phyloP scores from a whole-genome alignment of 2,329 filamentous ascomycete genomes.

The Colletotrichum sp. region DNA sequence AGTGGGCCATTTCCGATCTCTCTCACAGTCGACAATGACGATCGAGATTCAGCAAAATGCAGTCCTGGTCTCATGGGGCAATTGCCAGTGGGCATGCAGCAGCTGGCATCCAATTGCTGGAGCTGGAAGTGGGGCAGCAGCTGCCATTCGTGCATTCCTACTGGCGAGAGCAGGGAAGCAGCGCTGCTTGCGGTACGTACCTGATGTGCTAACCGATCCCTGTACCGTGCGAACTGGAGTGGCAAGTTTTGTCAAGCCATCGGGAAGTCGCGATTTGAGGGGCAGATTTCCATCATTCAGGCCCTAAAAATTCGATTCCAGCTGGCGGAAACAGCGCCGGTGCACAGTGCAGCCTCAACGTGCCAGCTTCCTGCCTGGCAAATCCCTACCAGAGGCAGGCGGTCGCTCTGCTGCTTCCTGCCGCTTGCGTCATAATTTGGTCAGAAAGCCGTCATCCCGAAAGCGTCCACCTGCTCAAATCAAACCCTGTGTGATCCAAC shows the following conservation, averaged over 20 bases:
- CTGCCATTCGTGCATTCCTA: no score
- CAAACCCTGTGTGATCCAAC: not conserved
- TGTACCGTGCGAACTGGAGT: fast-evolving
- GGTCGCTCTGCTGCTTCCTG: not conserved
- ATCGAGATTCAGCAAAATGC: not conserved
- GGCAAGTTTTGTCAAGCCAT: not conserved
- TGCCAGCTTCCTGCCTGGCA: not conserved
- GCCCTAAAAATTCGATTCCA: not conserved
- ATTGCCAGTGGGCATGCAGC: no score
- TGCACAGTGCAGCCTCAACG: not conserved
- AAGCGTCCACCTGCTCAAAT: not conserved
- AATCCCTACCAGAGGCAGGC: not conserved
- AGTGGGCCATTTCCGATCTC: not conserved
- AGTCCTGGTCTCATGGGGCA: not conserved
- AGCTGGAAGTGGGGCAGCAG: not conserved
- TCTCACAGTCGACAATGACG: not conserved
- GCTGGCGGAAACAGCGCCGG: not conserved
- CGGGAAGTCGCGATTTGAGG: not conserved
- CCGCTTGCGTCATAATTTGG: not conserved
- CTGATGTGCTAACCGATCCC: fast-evolving
- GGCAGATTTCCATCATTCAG: not conserved
- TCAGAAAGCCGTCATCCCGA: not conserved
- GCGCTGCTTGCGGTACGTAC: not conserved
- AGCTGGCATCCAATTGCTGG: not conserved
- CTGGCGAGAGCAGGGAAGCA: no score